phyloP scores from a whole-genome alignment of 305 asterid species.

The Stenogyne calaminthoides region DNA sequence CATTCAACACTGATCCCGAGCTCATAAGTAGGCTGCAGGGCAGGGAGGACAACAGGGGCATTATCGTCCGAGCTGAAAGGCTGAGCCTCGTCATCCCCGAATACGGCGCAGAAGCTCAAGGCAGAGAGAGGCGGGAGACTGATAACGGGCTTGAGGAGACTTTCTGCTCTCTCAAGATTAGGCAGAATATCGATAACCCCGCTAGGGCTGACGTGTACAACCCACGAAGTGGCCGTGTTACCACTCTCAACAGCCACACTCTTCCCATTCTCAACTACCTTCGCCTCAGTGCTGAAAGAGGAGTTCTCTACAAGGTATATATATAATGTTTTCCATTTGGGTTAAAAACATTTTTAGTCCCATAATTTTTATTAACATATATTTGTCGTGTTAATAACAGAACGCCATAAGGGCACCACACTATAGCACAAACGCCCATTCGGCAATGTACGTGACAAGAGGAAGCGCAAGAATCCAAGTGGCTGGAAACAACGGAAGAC shows the following conservation, averaged over 20 bases:
- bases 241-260: constrained; percentile 51
- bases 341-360: no score
- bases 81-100: constrained; percentile 37
- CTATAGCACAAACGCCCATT: constrained; percentile 61
- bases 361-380: no score
- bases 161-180: constrained; percentile 48
- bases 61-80: constrained; percentile 46
- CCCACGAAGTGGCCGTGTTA: constrained; percentile 67
- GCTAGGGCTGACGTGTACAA: constrained; percentile 50
- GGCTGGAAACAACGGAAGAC: constrained; percentile 45
- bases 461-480: constrained; percentile 63
- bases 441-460: constrained; percentile 40
- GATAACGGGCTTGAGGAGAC: constrained; percentile 62
- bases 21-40: constrained; percentile 33
- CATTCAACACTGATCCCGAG: constrained; percentile 31
- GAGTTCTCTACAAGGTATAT: constrained; percentile 48
- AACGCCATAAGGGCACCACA: constrained; percentile 61
- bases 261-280: constrained; percentile 60
- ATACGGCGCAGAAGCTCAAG: constrained; percentile 24
- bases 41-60: constrained; percentile 47
- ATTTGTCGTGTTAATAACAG: constrained; percentile 23
- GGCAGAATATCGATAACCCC: constrained; percentile 51
- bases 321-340: neutral
- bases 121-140: constrained; percentile 1
- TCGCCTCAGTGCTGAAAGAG: constrained; percentile 65